Base-by-base conservation (phyloP, 2,329 filamentous ascomycete genomes). In the Thielaviopsis euricoi region DNA sequence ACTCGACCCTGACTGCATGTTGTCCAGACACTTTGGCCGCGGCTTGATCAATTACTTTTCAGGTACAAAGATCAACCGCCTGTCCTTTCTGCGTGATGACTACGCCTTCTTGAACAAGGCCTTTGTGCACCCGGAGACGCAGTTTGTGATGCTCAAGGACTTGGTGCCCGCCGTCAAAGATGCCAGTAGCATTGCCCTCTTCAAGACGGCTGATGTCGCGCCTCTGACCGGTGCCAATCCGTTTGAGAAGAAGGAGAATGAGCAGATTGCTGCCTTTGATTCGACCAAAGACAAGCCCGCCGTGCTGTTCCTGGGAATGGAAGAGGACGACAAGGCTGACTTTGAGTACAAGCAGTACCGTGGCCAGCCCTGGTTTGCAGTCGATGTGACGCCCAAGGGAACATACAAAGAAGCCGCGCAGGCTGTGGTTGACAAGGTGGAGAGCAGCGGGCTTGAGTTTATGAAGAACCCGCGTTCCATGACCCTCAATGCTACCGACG, bases 1-100 rank as follows among this genome's bases (percentile, higher is more conserved):
- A 61, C 69, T 76, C 62, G 66, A 67, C 61, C 69, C 71, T 69
- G 70, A 79, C 70, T 72, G 78, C 13, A 88, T 89, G 82, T 75
- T 93, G 65, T 81, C 82, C 64, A 76, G 80, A 60, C 87, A 84
- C 67, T 91, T 89, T 71, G 87, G 87, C 69, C 83, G 80, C 63
- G 87, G 91, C 71, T 76, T 87, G 61, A 79, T 84, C 67, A 93
- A 91, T 71, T 93, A 93, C 78, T 93, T 90, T 71, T 82, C 86
- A 54, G 85, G 87, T 63, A 85, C 80, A 57, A 85, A 83, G 6
- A 71, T 91, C 59, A 91, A 93, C 73, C 82, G 87, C 52, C 78
- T 90, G 52, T 87, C 85, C 17, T 93, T 91, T 70, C 75, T 93
- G 25, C 83, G 87, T 52, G 71, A 75, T 51, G 84, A 91, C 69